A percentile compares a stretch with the other conserved stretches of the same genome.
These are phyloP conservation scores for Leccinum truebloodii DNA, from an alignment of 768 basidiomycete genomes.

Conservation along the genomic window DNA sequence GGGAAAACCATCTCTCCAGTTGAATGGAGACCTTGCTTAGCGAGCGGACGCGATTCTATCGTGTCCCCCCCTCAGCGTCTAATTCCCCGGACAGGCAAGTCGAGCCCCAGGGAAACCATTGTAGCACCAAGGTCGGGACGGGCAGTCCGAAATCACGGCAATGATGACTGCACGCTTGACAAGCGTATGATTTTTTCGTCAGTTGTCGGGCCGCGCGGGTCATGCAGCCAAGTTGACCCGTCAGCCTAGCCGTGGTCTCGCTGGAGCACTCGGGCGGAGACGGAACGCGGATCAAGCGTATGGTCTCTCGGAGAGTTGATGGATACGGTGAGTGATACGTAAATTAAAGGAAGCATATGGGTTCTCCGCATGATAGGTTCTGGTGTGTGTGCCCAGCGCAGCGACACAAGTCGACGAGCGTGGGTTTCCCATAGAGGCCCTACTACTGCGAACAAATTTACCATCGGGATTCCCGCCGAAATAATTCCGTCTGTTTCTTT, in stretches of 20 bases:
- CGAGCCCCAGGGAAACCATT: slow-evolving; percentile 2
- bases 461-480: slow-evolving; percentile 1
- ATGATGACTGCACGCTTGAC: not conserved
- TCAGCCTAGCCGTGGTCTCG: slow-evolving; percentile 16
- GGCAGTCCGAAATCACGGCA: slow-evolving; percentile 17
- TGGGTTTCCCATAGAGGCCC: slow-evolving; percentile 5
- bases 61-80: slow-evolving; percentile 9
- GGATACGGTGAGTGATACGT: slow-evolving; percentile 17
- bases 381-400: not conserved
- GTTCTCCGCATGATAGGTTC: not conserved
- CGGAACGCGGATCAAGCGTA: slow-evolving; percentile 12
- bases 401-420: not conserved
- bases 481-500: not conserved
- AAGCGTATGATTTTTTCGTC: slow-evolving; percentile 1
- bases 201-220: not conserved
- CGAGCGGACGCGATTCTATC: slow-evolving; percentile 5
- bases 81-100: slow-evolving; percentile 26
- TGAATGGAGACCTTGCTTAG: slow-evolving; percentile 16
- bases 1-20: slow-evolving; percentile 6
- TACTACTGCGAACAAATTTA: not conserved
- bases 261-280: slow-evolving; percentile 13
- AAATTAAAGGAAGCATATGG: slow-evolving; percentile 8
- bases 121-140: slow-evolving; percentile 10
- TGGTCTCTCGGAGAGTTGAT: slow-evolving; percentile 6
- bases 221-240: not conserved